These are phyloP conservation scores for Macrophomina pseudophaseolina DNA, from an alignment of 2,329 filamentous ascomycete genomes.

Conservation along the genomic window DNA sequence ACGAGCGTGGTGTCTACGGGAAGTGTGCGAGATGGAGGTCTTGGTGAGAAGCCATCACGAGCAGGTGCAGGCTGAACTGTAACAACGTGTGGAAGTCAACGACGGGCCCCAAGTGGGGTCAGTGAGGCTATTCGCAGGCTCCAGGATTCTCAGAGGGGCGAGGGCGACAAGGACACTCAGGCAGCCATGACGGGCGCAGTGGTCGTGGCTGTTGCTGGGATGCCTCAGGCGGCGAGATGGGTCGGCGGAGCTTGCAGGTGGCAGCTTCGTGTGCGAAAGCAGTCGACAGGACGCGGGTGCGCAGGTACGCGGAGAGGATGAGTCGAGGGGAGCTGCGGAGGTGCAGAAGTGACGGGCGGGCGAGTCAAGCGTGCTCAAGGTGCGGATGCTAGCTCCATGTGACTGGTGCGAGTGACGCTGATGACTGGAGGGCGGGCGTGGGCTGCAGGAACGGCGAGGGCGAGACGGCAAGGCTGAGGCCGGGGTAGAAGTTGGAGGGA, in stretches of 20 bases:
- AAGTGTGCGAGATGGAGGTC: constrained; percentile 20
- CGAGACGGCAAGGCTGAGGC: background rate
- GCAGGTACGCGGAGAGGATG: constrained; percentile 23
- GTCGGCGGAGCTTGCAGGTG: constrained; percentile 16
- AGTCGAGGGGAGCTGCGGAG: constrained; percentile 1
- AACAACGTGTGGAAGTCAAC: background rate
- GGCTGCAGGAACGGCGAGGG: constrained; percentile 3
- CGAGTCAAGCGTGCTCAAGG: constrained; percentile 20
- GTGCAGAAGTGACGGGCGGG: background rate
- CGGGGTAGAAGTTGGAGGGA: constrained; percentile 12
- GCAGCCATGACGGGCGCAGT: constrained; percentile 24
- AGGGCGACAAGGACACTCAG: constrained; percentile 19
- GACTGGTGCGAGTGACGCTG: constrained; percentile 26
- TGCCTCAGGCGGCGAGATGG: constrained; percentile 22
- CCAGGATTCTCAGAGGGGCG: constrained; percentile 11
- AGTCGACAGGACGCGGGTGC: background rate
- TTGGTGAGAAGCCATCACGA: constrained; percentile 25
- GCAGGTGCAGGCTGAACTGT: constrained; percentile 4
- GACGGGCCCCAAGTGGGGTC: constrained; percentile 15
- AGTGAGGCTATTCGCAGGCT: constrained; percentile 23
- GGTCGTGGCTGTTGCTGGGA: constrained; percentile 7
- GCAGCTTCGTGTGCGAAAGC: background rate
- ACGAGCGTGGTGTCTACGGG: constrained; percentile 14
- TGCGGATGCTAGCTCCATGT: constrained; percentile 27
- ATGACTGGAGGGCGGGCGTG: constrained; percentile 15